Base-by-base conservation (phyloP, 768 basidiomycete genomes). In the Amylocystis lapponica region DNA sequence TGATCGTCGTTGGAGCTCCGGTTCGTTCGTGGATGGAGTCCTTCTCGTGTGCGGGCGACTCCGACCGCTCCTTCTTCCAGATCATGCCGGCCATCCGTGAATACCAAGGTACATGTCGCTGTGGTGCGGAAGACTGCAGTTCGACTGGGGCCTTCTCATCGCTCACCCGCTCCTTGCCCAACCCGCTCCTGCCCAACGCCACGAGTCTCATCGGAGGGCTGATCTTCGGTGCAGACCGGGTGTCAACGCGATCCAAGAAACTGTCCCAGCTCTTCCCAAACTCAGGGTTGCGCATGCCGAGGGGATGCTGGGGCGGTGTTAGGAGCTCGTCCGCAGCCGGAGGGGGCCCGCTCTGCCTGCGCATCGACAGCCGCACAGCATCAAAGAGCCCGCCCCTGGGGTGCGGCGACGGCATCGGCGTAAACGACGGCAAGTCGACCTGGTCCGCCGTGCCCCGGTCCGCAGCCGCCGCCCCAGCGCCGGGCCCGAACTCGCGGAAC, bases 191-290 rank as follows among this genome's bases (percentile, higher is more conserved):
- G 10, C 74, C 69, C 41, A 76, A 50, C 19, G 71, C 66, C 58
- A 69, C 64, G 19, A 76, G 53, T 57, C 66, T 77, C 54, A 62
- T 67, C 25, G 68, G 58, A 14, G 43, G 46, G 38, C 57, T 52
- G 36, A 52, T 55, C 35, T 64, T 57, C 41, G 52, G 47, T 38
- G 38, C 34, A 51, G 38, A 10, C 33, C 43, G 29, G 26, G 33
- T 27, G 45, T 30, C 22, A 26, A 47, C 49, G 14, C 61, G 57
- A 31, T 61, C 65, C 44, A 74, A 64, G 59, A 76, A 70, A 46
- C 65, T 72, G 35, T 72, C 66, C 63, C 69, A 70, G 42, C 71
- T 72, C 49, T 63, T 67, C 54, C 67, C 65, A 6, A 68, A 60
- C 22, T 52, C 51, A 4, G 63, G 60, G 27, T 57, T 47, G 36